A percentile compares a stretch with the other conserved stretches of the same genome.
phyloP scores from a whole-genome alignment of 331 rosid genomes.

The Malus hybrid region DNA sequence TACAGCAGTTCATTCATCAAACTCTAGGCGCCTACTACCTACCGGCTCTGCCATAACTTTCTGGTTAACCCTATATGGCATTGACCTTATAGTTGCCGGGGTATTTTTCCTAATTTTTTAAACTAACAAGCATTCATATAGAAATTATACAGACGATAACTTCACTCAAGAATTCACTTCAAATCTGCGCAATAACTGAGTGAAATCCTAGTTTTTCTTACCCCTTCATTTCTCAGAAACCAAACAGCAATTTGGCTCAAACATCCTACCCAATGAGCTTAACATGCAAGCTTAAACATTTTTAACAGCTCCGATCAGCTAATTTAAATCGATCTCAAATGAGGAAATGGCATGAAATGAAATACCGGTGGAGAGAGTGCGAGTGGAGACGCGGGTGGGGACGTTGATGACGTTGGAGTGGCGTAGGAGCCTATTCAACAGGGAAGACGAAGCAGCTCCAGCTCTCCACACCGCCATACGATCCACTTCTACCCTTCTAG shows the following conservation, averaged over 20 bases:
- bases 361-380: conserved; percentile 28
- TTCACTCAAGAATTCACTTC: not conserved
- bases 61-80: not conserved
- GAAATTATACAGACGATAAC: not conserved
- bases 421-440: conserved; percentile 10
- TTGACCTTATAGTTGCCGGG: not conserved
- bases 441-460: conserved; percentile 25
- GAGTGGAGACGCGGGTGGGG: conserved; percentile 6
- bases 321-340: too few relatives aligned
- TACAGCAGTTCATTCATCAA: not conserved
- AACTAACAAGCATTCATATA: not conserved
- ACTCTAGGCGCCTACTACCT: not conserved
- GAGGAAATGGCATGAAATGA: not conserved
- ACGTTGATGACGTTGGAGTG: not conserved
- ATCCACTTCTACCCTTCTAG: not conserved
- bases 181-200: not conserved
- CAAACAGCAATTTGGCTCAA: not conserved
- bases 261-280: not conserved
- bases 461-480: conserved; percentile 47
- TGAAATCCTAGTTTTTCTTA: not conserved
- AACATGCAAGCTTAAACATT: not conserved
- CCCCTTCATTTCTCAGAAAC: not conserved
- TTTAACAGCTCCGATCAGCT: too few relatives aligned
- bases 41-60: not conserved
- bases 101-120: not conserved